phyloP scores from a whole-genome alignment of 495 filamentous ascomycete genomes.

The Collariella sp. region DNA sequence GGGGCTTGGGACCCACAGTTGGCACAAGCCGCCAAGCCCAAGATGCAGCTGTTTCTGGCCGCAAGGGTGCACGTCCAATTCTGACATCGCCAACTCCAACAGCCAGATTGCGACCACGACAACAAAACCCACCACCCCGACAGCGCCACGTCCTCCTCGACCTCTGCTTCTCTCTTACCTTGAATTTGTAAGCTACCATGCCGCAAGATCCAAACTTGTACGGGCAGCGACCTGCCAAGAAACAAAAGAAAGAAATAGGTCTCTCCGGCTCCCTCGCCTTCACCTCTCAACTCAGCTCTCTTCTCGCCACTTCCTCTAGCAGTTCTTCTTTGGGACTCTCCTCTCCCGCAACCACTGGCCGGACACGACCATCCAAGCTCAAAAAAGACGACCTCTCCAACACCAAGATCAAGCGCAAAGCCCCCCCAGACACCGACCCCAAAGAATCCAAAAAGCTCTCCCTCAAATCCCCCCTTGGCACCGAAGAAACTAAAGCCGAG shows the following conservation, averaged over 20 bases:
- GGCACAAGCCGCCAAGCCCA: too few relatives aligned
- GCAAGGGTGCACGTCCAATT: too few relatives aligned
- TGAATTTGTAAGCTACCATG: too few relatives aligned
- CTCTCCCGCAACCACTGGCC: slow-evolving; percentile 38
- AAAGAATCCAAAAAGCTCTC: slow-evolving; percentile 27
- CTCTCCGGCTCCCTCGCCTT: slow-evolving; percentile 73
- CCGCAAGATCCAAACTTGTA: slow-evolving; percentile 60
- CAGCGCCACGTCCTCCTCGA: too few relatives aligned
- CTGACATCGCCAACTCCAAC: too few relatives aligned
- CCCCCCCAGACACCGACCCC: slow-evolving; percentile 16
- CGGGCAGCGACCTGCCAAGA: slow-evolving; percentile 58
- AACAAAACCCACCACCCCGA: too few relatives aligned
- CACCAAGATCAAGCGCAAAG: slow-evolving; percentile 57
- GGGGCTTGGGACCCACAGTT: too few relatives aligned
- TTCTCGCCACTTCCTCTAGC: slow-evolving; percentile 48
- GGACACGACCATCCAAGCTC: slow-evolving; percentile 55
- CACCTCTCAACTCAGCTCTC: slow-evolving; percentile 63
- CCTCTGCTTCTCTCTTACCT: too few relatives aligned
- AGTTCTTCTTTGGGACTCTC: neutral
- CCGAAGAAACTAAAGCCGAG: slow-evolving; percentile 39
- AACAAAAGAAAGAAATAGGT: slow-evolving; percentile 49
- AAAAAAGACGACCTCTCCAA: slow-evolving; percentile 66
- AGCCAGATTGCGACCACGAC: too few relatives aligned
- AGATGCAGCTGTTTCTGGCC: too few relatives aligned
- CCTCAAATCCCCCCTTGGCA: slow-evolving; percentile 35